phyloP scores from a whole-genome alignment of 805 yeast species.

The Ogataea zsoltii region DNA sequence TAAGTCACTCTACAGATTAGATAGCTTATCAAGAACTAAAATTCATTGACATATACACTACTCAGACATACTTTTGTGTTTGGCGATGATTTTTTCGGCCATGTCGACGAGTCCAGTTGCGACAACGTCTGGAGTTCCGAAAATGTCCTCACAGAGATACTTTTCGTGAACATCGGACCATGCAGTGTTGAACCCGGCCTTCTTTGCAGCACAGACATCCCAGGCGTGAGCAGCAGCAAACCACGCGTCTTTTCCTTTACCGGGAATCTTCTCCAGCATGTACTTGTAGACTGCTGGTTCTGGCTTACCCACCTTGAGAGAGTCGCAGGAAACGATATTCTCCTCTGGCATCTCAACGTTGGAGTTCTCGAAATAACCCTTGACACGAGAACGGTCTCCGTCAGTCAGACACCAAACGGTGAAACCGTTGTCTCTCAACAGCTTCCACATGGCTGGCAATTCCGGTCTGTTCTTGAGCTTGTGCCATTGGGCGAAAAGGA shows the following conservation, averaged over 20 bases:
- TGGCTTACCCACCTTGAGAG: constrained; percentile 33
- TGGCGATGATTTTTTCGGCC: constrained; percentile 31
- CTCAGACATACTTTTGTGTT: constrained; percentile 10
- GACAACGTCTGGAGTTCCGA: constrained; percentile 33
- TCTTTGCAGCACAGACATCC: constrained; percentile 35
- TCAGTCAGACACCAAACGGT: constrained; percentile 35
- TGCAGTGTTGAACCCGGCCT: constrained; percentile 33
- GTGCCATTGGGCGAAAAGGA: constrained; percentile 26
- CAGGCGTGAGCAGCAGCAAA: constrained; percentile 37
- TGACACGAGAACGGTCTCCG: constrained; percentile 30
- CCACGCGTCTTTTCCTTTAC: constrained; percentile 31
- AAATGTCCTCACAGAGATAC: constrained; percentile 31
- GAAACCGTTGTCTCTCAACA: constrained; percentile 32
- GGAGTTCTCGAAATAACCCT: constrained; percentile 30
- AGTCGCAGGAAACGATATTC: constrained; percentile 33
- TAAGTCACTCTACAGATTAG: too few relatives aligned
- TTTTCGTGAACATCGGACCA: constrained; percentile 34
- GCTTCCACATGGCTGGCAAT: constrained; percentile 28
- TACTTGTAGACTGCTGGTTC: constrained; percentile 30
- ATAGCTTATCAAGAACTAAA: too few relatives aligned
- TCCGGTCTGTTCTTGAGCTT: constrained; percentile 31
- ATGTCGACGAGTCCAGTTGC: constrained; percentile 32
- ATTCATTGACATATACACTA: neutral
- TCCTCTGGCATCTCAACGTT: constrained; percentile 31
- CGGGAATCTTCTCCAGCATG: constrained; percentile 28